Evolutionary conservation across 768 basidiomycete species (phyloP).

Genomic region (Phylloporus rhodoxanthus): DNA sequence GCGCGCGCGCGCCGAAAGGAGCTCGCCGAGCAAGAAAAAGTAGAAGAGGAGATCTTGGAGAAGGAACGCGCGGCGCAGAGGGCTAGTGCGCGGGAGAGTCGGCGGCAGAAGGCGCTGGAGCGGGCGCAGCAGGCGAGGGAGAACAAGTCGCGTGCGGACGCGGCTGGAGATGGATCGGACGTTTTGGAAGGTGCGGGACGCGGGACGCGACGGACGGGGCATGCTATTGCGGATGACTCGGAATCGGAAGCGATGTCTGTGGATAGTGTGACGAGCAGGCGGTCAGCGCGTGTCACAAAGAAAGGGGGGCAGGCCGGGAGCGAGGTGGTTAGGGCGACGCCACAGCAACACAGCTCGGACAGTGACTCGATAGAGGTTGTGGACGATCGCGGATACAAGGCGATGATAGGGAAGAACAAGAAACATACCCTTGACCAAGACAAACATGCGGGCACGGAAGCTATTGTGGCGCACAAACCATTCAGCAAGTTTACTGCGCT

Average conservation of each 20-base stretch:
- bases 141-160: constrained; percentile 1
- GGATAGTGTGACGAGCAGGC: constrained; percentile 15
- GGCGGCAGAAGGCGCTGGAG: constrained; percentile 18
- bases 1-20: constrained; percentile 38
- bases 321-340: neutral
- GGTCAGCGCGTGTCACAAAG: constrained; percentile 5
- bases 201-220: constrained; percentile 1
- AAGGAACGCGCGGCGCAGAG: constrained; percentile 22
- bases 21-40: constrained; percentile 36
- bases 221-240: constrained; percentile 1
- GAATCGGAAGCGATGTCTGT: constrained; percentile 30
- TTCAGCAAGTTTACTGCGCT: constrained; percentile 1
- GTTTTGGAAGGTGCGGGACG: constrained; percentile 4
- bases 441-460: neutral
- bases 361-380: constrained; percentile 5
- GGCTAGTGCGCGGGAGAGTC: constrained; percentile 11
- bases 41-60: constrained; percentile 27
- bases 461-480: neutral
- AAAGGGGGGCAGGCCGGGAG: neutral
- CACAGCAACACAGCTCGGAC: neutral
- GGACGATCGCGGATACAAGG: neutral
- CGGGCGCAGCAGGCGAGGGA: constrained; percentile 14
- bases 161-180: neutral
- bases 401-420: neutral
- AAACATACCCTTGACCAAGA: neutral